These are phyloP conservation scores for Beauveria varroae DNA, from an alignment of 2,329 filamentous ascomycete species.

Conservation along the genomic window DNA sequence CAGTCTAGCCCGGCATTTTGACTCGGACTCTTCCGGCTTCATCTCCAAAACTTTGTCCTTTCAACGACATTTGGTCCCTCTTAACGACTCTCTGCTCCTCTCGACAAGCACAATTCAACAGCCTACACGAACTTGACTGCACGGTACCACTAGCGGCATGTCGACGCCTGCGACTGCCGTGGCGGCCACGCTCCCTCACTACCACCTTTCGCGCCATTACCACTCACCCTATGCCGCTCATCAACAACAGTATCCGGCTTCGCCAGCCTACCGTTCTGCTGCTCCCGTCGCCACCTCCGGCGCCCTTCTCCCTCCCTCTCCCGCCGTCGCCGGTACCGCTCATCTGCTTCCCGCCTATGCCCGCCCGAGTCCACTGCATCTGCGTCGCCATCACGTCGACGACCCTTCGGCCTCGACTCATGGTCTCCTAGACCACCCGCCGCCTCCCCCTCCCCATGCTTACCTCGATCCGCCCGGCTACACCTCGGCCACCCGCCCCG, in stretches of 20 bases:
- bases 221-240: constrained; percentile 41
- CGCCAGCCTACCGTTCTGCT: constrained; percentile 5
- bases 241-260: constrained; percentile 23
- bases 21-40: not conserved
- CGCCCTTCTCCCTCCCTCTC: constrained; percentile 23
- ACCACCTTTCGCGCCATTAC: constrained; percentile 60
- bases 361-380: constrained; percentile 16
- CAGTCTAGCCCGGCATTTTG: not conserved
- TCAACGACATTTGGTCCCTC: not conserved
- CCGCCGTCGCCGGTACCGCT: constrained; percentile 21
- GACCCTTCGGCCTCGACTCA: constrained; percentile 24
- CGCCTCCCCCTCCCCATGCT: constrained; percentile 25
- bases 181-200: constrained; percentile 57
- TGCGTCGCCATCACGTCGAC: constrained; percentile 20
- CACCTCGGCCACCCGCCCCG: not conserved
- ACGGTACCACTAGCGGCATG: constrained; percentile 39
- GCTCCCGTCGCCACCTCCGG: constrained; percentile 16
- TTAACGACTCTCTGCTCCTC: not conserved
- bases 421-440: constrained; percentile 23
- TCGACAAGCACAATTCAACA: not conserved
- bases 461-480: constrained; percentile 4
- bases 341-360: constrained; percentile 12
- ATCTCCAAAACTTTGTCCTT: not conserved
- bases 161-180: constrained; percentile 75
- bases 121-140: not conserved